Base-by-base conservation (phyloP, 495 filamentous ascomycete species). In the Staphylotrichum longicolle region DNA sequence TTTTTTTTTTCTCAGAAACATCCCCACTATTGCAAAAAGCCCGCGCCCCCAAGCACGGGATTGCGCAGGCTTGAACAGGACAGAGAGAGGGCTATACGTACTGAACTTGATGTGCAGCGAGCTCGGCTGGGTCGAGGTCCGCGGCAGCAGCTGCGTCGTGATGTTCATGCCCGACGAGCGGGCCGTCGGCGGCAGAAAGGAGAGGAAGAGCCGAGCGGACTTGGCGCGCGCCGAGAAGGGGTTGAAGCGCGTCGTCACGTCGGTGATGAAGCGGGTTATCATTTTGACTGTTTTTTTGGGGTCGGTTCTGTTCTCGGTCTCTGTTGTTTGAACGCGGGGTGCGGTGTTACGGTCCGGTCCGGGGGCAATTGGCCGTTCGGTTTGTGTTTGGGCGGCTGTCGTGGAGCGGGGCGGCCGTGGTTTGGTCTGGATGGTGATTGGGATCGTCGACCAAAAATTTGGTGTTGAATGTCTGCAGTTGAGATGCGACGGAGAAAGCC, bases 211-310 rank as follows among this genome's bases (percentile, higher is more conserved):
- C 11, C 95, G 86, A 39, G 91, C 91, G 37, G 91, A 87, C 67
- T 91, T 90, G 41, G 88, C 81, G 67, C 81, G 77, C 12, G 83
- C 79, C 5, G 82, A 84, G 84, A 98, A 99, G 27, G 95, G 95
- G 76, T 96, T 96, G 87, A 96, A 97, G 69, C 81, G 83, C 65
- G 90, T 87, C 60, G 83, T 82, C 62, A 98, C 86, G 68, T 88
- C 82, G 69, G 91, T 89, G 77, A 98, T 88, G 80, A 88, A 91
- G 67, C 83, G 81, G 52, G 90, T 95, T 48, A 96, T 87, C 94
- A 98, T 98, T 61, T 72, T 84, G 72, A 59, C 46, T 49, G n/a
- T 50, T 45, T 39, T 30, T 49, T 8, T 35, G 52, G 45, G 34
- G 7, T 7, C 35, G 11, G 45, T 20, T 48, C 27, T 44, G 46